Conservation (phyloP, 2,329 filamentous ascomycete species). For the Ceratocystis destructans region DNA sequence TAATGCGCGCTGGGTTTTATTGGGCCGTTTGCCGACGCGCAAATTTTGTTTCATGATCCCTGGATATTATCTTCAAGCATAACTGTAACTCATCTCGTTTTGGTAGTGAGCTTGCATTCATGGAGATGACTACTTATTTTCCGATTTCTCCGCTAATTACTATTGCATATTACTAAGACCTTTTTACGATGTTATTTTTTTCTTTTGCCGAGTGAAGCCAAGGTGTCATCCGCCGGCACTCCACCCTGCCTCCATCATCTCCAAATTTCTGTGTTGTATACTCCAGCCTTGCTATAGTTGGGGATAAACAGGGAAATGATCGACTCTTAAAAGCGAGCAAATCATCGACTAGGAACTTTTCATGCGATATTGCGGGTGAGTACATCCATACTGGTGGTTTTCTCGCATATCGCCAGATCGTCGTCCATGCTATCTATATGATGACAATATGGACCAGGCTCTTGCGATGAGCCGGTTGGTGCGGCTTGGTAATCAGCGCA, state of each 20-base stretch:
- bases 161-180: neutral
- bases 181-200: neutral
- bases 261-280: neutral
- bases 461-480: neutral
- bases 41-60: neutral
- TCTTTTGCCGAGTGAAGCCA: neutral
- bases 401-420: neutral
- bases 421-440: neutral
- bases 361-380: neutral
- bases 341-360: neutral
- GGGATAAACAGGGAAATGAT: neutral
- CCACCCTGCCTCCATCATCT: neutral
- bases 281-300: neutral
- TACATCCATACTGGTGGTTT: neutral
- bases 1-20: neutral
- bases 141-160: neutral
- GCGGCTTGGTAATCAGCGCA: neutral
- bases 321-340: neutral
- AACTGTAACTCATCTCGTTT: neutral
- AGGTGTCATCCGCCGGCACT: slow-evolving; percentile 2
- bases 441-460: too few species aligned
- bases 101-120: neutral
- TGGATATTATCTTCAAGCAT: neutral
- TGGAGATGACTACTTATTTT: neutral
- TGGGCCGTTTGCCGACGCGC: neutral